Conservation (phyloP, 495 filamentous ascomycete genomes). For the Immersiella caudata region DNA sequence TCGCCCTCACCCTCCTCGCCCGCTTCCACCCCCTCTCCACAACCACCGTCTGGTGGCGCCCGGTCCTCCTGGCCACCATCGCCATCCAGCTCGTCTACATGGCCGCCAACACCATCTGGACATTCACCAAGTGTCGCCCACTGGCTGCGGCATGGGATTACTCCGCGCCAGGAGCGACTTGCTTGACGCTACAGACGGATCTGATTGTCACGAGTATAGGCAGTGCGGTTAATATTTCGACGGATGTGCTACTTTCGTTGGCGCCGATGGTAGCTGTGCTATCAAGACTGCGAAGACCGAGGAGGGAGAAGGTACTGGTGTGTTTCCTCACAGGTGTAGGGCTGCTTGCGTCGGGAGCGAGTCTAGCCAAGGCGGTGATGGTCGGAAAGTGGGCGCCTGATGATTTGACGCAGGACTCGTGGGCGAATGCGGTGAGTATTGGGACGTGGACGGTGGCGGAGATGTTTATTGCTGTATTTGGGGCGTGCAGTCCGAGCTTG, state of each 20-base stretch:
- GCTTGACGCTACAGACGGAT: constrained; percentile 13
- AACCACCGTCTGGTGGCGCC: background rate
- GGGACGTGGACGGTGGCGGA: constrained; percentile 1
- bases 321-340: constrained; percentile 29
- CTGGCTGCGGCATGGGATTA: constrained; percentile 25
- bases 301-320: constrained; percentile 28
- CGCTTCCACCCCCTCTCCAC: constrained; percentile 20
- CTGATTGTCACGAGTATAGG: constrained; percentile 21
- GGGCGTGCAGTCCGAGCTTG: background rate
- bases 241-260: constrained; percentile 25
- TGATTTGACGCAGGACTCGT: background rate
- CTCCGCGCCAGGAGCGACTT: background rate
- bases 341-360: constrained; percentile 23
- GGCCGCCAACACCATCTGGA: constrained; percentile 19
- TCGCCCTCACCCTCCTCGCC: constrained; percentile 23
- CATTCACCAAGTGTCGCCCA: constrained; percentile 26
- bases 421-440: constrained; percentile 3
- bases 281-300: constrained; percentile 25
- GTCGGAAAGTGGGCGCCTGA: constrained; percentile 15
- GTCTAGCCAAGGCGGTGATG: constrained; percentile 22
- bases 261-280: constrained; percentile 24
- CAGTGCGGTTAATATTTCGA: constrained; percentile 25
- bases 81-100: constrained; percentile 16
- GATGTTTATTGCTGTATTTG: constrained; percentile 6
- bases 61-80: constrained; percentile 17